Evolutionary conservation across 139 green algal species (phyloP).

Genomic region (Haematococcus lacustris): DNA sequence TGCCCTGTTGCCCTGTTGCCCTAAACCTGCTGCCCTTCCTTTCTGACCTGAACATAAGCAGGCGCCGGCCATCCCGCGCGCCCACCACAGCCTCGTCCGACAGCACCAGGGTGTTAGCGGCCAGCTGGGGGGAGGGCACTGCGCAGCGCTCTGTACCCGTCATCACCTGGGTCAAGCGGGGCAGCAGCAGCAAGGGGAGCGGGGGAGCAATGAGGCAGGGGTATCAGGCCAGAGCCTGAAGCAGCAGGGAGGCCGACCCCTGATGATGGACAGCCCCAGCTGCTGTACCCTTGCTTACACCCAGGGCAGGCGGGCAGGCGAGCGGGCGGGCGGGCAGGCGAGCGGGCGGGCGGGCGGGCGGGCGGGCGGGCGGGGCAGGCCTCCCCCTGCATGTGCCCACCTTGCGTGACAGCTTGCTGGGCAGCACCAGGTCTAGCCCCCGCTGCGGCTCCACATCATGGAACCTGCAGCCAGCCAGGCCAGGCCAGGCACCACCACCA

Average conservation of each 20-base stretch:
- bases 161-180: conserved; percentile 41
- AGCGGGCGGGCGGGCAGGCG: neutral
- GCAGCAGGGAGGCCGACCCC: neutral
- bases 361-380: conserved; percentile 37
- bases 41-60: conserved; percentile 31
- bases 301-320: neutral
- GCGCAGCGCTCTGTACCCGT: conserved; percentile 26
- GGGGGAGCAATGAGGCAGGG: neutral
- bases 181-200: neutral
- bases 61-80: conserved; percentile 11
- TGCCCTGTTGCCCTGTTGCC: neutral
- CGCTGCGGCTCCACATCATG: conserved; percentile 70
- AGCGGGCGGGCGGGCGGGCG: neutral
- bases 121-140: conserved; percentile 52
- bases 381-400: conserved; percentile 29
- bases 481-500: neutral
- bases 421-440: conserved; percentile 38
- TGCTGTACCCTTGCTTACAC: neutral
- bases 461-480: conserved; percentile 39
- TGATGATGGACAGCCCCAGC: neutral
- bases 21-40: neutral
- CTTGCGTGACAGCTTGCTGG: conserved; percentile 38
- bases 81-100: conserved; percentile 36
- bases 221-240: neutral
- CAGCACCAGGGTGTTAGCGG: conserved; percentile 76